Conservation (phyloP, 108 stramenopile genomes). For the Mediolabrus comicus region DNA sequence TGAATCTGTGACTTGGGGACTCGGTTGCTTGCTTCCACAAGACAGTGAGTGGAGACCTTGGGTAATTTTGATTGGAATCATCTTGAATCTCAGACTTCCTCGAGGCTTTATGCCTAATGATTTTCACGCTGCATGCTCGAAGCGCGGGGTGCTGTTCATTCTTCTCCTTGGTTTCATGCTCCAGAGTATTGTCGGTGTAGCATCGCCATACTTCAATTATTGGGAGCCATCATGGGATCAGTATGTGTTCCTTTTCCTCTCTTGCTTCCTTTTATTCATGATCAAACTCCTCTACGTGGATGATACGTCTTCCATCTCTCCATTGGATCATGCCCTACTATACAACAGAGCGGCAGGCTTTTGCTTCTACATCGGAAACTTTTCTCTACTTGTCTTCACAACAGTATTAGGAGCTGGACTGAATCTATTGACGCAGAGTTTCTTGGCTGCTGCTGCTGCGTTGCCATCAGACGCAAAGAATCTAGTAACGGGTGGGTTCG, state of each 20-base stretch:
- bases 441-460: conserved; percentile 75
- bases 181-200: conserved; percentile 74
- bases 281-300: conserved; percentile 83
- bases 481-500: conserved; percentile 77
- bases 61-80: conserved; percentile 56
- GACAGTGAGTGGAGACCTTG: conserved; percentile 45
- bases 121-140: conserved; percentile 81
- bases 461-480: conserved; percentile 71
- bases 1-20: conserved; percentile 58
- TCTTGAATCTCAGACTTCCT: conserved; percentile 65
- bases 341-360: conserved; percentile 74
- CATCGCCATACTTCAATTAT: conserved; percentile 81
- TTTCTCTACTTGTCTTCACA: conserved; percentile 65
- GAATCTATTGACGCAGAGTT: conserved; percentile 78
- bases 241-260: conserved; percentile 67
- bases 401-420: conserved; percentile 81
- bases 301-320: conserved; percentile 56
- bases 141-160: conserved; percentile 79
- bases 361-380: conserved; percentile 77
- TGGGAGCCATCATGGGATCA: conserved; percentile 50
- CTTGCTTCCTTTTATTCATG: conserved; percentile 77
- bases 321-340: conserved; percentile 76
- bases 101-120: conserved; percentile 78
- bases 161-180: conserved; percentile 79
- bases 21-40: conserved; percentile 47